phyloP scores from a whole-genome alignment of 495 filamentous ascomycete species.

The Penicillium ucsense region DNA sequence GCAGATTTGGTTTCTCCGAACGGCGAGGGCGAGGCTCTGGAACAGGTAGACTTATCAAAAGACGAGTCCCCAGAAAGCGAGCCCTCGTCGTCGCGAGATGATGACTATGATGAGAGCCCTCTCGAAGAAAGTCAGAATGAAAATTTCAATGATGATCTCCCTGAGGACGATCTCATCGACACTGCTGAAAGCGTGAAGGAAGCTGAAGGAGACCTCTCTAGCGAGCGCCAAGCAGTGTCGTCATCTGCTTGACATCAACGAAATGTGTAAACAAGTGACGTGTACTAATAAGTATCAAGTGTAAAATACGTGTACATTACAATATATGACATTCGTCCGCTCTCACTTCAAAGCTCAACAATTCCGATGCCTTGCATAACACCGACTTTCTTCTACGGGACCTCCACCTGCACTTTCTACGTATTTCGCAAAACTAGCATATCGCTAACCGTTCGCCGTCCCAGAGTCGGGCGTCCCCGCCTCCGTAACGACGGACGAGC shows the following conservation, averaged over 20 bases:
- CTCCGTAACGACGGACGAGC: too few species aligned
- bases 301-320: too few species aligned
- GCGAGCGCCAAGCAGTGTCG: not conserved
- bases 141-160: not conserved
- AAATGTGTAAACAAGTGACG: not conserved
- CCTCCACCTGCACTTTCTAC: too few species aligned
- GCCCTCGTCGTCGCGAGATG: not conserved
- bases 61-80: not conserved
- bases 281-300: too few species aligned
- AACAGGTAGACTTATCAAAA: not conserved
- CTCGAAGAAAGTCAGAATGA: not conserved
- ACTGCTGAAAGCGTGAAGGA: not conserved
- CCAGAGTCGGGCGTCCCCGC: too few species aligned
- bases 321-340: too few species aligned
- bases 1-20: conserved; percentile 7
- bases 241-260: not conserved
- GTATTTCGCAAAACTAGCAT: too few species aligned
- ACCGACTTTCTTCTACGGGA: too few species aligned
- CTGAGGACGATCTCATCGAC: conserved; percentile 1
- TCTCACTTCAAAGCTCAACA: too few species aligned
- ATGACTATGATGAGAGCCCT: not conserved
- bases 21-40: conserved; percentile 6
- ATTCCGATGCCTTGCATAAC: too few species aligned
- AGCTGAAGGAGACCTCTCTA: not conserved
- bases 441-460: too few species aligned